Base-by-base conservation (phyloP, 495 filamentous ascomycete genomes). In the Gamarada debralockiae region DNA sequence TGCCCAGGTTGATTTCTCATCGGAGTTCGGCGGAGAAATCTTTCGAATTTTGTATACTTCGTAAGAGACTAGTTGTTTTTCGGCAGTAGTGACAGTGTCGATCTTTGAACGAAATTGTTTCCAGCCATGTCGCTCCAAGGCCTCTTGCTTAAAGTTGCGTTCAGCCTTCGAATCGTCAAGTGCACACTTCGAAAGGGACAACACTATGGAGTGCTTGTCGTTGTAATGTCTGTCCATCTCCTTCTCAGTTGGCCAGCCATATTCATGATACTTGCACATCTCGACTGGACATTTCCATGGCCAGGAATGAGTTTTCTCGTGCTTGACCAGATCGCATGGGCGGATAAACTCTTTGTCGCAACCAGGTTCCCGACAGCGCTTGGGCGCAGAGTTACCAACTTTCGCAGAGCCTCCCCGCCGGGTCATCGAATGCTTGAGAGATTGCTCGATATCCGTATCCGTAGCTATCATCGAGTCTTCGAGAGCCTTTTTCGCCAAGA, bases 241-340 rank as follows among this genome's bases (percentile, higher is more conserved):
- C 71, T 98, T 98, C 70, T 96, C 91, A 2, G 93, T 97, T 5
- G 93, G 92, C 86, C 92, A 97, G 21, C 93, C 93, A 61, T 87
- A 79, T 21, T 83, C 78, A 62, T 85, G 70, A 69, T 92, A 98
- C 64, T 91, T 93, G 84, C 93, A 98, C 14, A 74, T 80, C 37
- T 75, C 58, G 4, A 87, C 75, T 2, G 81, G 76, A 68, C 93
- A 98, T 70, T 97, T 97, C 85, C 86, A 97, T 3, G 93, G 95
- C n/a, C 93, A 85, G 8, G 88, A 87, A 64, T 98, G 93, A 1
- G 93, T 97, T 74, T 97, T 98, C 70, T 93, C 88, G 65, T 98
- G 93, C 72, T 98, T 98, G 45, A 79, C 92, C 48, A 96, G 72
- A 65, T 96, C 91, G 69, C 91, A 97, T 3, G 89, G 87, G 38